Percentiles rank a stretch among this genome's conserved stretches.
Conservation (phyloP, 1,284 basidiomycete species). For the Chalciporus sp. region DNA sequence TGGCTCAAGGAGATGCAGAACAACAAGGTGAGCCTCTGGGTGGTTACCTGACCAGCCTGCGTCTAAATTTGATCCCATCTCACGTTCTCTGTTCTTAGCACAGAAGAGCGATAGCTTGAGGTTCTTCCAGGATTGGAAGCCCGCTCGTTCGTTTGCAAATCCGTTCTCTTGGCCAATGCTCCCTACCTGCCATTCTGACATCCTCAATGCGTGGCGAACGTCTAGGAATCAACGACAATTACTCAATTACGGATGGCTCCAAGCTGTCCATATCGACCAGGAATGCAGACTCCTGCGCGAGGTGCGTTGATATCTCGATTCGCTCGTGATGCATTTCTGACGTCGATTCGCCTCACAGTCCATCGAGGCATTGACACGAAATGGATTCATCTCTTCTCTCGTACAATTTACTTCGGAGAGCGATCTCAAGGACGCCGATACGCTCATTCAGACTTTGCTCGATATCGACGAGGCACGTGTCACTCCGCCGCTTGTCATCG, state of each 20-base stretch:
- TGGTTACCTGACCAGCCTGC: not conserved
- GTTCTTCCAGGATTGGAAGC: slow-evolving; percentile 36
- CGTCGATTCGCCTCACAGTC: slow-evolving; percentile 20
- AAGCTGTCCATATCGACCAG: slow-evolving; percentile 31
- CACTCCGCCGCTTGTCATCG: not conserved
- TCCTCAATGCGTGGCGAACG: slow-evolving; percentile 29
- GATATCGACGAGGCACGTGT: slow-evolving; percentile 31
- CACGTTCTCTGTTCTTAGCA: slow-evolving; percentile 9
- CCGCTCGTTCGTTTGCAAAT: slow-evolving; percentile 34
- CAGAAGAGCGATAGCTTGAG: slow-evolving; percentile 23
- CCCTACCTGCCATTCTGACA: slow-evolving; percentile 26
- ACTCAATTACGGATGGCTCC: slow-evolving; percentile 35
- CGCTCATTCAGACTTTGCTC: slow-evolving; percentile 18
- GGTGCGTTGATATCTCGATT: slow-evolving; percentile 13
- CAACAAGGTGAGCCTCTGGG: slow-evolving; percentile 26
- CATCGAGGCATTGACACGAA: slow-evolving; percentile 28
- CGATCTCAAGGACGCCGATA: slow-evolving; percentile 25
- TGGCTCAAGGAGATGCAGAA: slow-evolving; percentile 29
- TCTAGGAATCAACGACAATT: slow-evolving; percentile 29
- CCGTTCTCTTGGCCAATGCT: slow-evolving; percentile 37
- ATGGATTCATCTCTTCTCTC: slow-evolving; percentile 29
- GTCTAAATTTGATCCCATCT: not conserved
- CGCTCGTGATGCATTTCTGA: not conserved
- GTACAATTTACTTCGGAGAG: slow-evolving; percentile 26
- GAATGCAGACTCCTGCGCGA: slow-evolving; percentile 21